Evolutionary conservation across 1,139 yeast species (phyloP).

Genomic region (Casaregolazyma lundiana): DNA sequence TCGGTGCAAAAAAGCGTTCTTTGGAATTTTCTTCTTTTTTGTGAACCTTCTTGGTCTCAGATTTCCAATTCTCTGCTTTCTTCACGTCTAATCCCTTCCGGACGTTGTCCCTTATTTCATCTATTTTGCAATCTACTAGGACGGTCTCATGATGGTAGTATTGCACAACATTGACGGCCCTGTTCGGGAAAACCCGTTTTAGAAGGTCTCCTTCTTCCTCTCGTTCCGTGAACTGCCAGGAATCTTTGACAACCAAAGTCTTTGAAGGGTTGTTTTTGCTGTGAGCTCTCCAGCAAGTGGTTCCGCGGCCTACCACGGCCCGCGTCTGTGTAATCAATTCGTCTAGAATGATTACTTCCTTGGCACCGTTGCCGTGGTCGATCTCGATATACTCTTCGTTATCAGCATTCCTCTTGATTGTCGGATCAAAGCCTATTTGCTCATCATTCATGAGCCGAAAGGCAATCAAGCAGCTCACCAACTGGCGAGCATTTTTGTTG

Average conservation of each 20-base stretch:
- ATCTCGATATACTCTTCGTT: neutral
- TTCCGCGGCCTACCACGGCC: neutral
- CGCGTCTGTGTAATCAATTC: neutral
- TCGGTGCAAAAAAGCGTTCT: too few species aligned
- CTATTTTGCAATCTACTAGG: neutral
- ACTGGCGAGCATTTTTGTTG: neutral
- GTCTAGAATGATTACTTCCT: neutral
- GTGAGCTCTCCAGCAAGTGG: neutral
- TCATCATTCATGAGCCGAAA: neutral
- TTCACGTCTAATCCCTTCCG: too few species aligned
- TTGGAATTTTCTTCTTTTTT: too few species aligned
- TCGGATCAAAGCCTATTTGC: neutral
- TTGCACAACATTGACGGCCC: neutral
- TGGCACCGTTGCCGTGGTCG: neutral
- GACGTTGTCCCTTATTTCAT: too few species aligned
- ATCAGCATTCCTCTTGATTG: neutral
- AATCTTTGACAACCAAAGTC: neutral
- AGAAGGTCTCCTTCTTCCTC: neutral
- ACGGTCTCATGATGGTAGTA: neutral
- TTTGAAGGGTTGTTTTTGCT: neutral
- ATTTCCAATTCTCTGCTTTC: too few species aligned
- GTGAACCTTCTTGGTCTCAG: too few species aligned
- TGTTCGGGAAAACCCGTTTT: neutral
- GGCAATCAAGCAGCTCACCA: neutral
- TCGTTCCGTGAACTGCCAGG: neutral